phyloP scores from a whole-genome alignment of 495 filamentous ascomycete species.

The Hypoxylon cercidicola region DNA sequence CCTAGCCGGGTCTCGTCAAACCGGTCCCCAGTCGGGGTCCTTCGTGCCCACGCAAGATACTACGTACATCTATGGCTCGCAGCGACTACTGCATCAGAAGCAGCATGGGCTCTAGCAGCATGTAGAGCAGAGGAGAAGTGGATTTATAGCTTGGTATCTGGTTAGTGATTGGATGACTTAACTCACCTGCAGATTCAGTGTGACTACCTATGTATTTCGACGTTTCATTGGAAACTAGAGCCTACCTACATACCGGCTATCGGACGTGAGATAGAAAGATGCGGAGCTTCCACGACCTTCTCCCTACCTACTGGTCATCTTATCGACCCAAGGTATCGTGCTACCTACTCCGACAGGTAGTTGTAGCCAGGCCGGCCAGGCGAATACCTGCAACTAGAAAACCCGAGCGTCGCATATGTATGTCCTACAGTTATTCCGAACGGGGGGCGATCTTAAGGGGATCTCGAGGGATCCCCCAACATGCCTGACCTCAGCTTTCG shows the following conservation, averaged over 20 bases:
- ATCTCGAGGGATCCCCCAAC: slow-evolving; percentile 6
- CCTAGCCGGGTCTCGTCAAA: slow-evolving; percentile 21
- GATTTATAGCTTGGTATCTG: slow-evolving; percentile 13
- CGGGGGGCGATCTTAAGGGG: neutral
- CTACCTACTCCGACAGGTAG: slow-evolving; percentile 21
- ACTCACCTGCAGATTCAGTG: slow-evolving; percentile 28
- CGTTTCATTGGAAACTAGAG: slow-evolving; percentile 26
- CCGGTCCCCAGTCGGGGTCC: slow-evolving; percentile 28
- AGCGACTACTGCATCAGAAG: slow-evolving; percentile 28
- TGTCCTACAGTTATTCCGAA: slow-evolving; percentile 24
- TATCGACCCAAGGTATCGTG: slow-evolving; percentile 9
- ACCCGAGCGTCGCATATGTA: slow-evolving; percentile 16
- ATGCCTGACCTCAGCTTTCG: slow-evolving; percentile 38
- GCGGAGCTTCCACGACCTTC: slow-evolving; percentile 39
- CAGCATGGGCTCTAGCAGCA: slow-evolving; percentile 18
- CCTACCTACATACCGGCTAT: slow-evolving; percentile 31
- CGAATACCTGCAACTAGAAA: slow-evolving; percentile 14
- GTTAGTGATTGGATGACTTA: slow-evolving; percentile 15
- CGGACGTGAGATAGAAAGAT: slow-evolving; percentile 30
- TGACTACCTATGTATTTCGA: slow-evolving; percentile 26
- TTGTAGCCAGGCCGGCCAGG: slow-evolving; percentile 15
- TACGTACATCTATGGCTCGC: slow-evolving; percentile 22
- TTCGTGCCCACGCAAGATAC: slow-evolving; percentile 28
- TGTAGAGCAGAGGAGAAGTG: slow-evolving; percentile 9
- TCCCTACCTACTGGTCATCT: neutral